Evolutionary conservation across 2,329 filamentous ascomycete genomes (phyloP).

Genomic region (Fusarium pseudocircinatum): DNA sequence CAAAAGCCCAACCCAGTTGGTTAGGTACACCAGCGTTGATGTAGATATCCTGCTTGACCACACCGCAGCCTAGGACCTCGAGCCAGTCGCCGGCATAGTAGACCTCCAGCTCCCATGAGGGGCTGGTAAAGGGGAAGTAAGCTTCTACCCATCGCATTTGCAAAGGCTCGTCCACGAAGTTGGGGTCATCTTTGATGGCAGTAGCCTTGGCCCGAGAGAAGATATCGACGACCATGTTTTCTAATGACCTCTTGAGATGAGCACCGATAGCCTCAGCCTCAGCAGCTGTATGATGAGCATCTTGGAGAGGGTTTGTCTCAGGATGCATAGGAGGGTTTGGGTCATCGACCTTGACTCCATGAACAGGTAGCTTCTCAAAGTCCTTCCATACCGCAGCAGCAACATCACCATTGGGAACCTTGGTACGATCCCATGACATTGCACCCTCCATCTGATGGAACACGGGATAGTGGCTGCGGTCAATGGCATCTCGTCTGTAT

Average conservation of each 20-base stretch:
- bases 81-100: slow-evolving; percentile 96
- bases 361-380: slow-evolving; percentile 74
- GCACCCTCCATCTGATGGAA: slow-evolving; percentile 99
- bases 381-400: slow-evolving; percentile 75
- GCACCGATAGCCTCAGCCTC: slow-evolving; percentile 85
- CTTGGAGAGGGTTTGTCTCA: slow-evolving; percentile 85
- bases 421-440: slow-evolving; percentile 81
- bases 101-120: slow-evolving; percentile 95
- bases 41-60: slow-evolving; percentile 85
- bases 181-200: slow-evolving; percentile 61
- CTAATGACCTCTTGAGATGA: slow-evolving; percentile 89
- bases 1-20: slow-evolving; percentile 93
- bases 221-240: slow-evolving; percentile 88
- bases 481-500: slow-evolving; percentile 93
- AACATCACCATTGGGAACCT: slow-evolving; percentile 66
- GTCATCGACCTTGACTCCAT: slow-evolving; percentile 83
- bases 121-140: slow-evolving; percentile 96
- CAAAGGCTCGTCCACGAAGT: slow-evolving; percentile 73
- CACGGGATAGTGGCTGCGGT: slow-evolving; percentile 93
- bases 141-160: slow-evolving; percentile 94
- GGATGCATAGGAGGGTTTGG: slow-evolving; percentile 80
- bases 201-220: slow-evolving; percentile 81
- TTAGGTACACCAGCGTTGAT: slow-evolving; percentile 78
- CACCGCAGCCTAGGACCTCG: slow-evolving; percentile 91
- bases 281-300: slow-evolving; percentile 72